A percentile compares a stretch with the other conserved stretches of the same genome.
Evolutionary conservation across 2,329 filamentous ascomycete genomes (phyloP).

Genomic region (Achaetomium macrosporum): DNA sequence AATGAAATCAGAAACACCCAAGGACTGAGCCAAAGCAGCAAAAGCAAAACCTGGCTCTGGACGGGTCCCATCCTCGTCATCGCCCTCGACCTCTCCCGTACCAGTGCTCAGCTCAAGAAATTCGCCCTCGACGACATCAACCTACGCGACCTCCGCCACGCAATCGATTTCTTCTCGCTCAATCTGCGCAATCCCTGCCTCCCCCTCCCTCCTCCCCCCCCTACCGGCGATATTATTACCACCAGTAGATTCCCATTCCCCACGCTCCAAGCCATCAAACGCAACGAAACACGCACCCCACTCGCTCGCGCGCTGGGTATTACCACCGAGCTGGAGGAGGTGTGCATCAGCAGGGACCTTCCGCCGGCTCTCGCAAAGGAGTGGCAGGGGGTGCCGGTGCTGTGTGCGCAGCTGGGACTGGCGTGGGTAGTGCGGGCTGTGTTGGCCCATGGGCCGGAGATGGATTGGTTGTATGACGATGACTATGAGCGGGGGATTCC

Average conservation of each 20-base stretch:
- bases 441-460: not conserved
- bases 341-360: not conserved
- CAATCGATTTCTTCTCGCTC: not conserved
- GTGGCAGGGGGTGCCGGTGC: not conserved
- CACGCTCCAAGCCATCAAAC: not conserved
- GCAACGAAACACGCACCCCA: not conserved
- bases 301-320: not conserved
- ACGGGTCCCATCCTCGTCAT: not conserved
- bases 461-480: not conserved
- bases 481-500: too few species aligned
- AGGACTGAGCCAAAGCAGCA: too few species aligned
- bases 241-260: not conserved
- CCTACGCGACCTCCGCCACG: not conserved
- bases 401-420: not conserved
- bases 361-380: not conserved
- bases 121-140: not conserved
- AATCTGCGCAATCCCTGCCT: not conserved
- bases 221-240: too few species aligned
- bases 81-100: not conserved
- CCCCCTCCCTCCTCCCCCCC: not conserved
- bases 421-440: slow-evolving; percentile 1
- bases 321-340: not conserved
- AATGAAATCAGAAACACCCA: too few species aligned
- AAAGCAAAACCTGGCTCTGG: not conserved
- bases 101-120: not conserved